Base-by-base conservation (phyloP, 495 filamentous ascomycete genomes). In the Elaphomyces granulatus region DNA sequence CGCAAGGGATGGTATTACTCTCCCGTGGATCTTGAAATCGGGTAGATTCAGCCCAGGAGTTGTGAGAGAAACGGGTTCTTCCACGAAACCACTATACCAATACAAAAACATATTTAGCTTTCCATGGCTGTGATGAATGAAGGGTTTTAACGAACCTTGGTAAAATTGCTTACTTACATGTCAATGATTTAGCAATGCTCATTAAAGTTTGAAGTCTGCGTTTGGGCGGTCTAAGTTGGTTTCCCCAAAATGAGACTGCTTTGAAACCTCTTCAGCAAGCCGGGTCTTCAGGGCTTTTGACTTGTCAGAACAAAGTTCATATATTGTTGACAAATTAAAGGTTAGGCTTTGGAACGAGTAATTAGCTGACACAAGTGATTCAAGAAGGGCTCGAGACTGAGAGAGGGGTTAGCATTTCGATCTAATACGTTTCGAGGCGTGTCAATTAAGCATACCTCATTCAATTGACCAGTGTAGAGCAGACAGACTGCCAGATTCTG, bases 301-400 rank as follows among this genome's bases (percentile, higher is more conserved):
- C 43, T 70, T 69, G 41, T 96, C 87, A 1, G 80, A 83, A 48
- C 81, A 88, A 3, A 98, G 72, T 56, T 98, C 90, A 53, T 93
- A 98, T 47, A 93, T 72, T 0, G 90, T 95, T 12, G 75, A 71
- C 6, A 98, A 63, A 53, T 98, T 98, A 58, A 95, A 98, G 1
- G 85, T 70, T 14, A 92, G 53, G 7, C 80, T 80, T 33, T 76
- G 71, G 45, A 87, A 92, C 0, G 74, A 71, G 15, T 73, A 60
- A 4, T 74, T 70, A 1, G 61, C 49, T 4, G 73, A 68, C 6
- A 85, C 57, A 15, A 88, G 58, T 0, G 61, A 56, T 47, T 86
- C 80, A 1, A 94, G 60, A 3, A 80, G 49, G 6, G 57, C 49
- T 16, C 72, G 72, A 3, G 78, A 74, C 78, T 76, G 47, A 4